phyloP scores from a whole-genome alignment of 2,329 filamentous ascomycete genomes.

The Diaporthe nobilis region DNA sequence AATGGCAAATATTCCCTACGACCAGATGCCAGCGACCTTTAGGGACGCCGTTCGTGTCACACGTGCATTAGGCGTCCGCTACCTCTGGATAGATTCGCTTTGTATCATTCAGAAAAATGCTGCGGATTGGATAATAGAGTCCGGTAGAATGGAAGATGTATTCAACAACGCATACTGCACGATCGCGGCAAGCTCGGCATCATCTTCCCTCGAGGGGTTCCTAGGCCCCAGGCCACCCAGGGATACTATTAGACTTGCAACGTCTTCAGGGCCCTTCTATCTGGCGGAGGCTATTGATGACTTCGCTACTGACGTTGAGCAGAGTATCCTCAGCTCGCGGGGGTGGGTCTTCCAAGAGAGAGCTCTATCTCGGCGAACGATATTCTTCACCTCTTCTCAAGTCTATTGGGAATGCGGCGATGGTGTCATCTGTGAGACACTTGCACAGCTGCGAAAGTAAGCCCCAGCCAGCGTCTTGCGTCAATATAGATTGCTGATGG shows the following conservation, averaged over 20 bases:
- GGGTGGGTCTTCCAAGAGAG: constrained; percentile 58
- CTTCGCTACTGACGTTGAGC: constrained; percentile 51
- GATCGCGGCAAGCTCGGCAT: constrained; percentile 45
- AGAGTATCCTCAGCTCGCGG: constrained; percentile 49
- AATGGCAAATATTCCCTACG: not conserved
- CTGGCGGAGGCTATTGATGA: constrained; percentile 50
- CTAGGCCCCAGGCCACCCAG: constrained; percentile 37
- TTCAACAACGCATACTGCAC: constrained; percentile 48
- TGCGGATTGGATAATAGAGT: constrained; percentile 44
- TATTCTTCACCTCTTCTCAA: constrained; percentile 54
- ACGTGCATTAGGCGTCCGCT: constrained; percentile 25
- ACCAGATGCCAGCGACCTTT: constrained; percentile 39
- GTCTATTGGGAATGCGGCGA: constrained; percentile 56
- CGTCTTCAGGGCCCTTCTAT: constrained; percentile 42
- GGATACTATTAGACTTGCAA: constrained; percentile 32
- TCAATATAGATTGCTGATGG: not conserved
- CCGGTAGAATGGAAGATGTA: constrained; percentile 47
- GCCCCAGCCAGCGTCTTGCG: constrained; percentile 16
- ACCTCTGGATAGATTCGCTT: constrained; percentile 48
- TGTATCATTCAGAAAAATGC: constrained; percentile 47
- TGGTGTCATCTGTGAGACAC: constrained; percentile 53
- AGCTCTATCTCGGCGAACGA: constrained; percentile 52
- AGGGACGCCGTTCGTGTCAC: constrained; percentile 41
- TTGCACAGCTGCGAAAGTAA: constrained; percentile 52
- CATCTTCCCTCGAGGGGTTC: constrained; percentile 44